Conservation (phyloP, 2,329 filamentous ascomycete genomes). For the Fusarium papillatum region DNA sequence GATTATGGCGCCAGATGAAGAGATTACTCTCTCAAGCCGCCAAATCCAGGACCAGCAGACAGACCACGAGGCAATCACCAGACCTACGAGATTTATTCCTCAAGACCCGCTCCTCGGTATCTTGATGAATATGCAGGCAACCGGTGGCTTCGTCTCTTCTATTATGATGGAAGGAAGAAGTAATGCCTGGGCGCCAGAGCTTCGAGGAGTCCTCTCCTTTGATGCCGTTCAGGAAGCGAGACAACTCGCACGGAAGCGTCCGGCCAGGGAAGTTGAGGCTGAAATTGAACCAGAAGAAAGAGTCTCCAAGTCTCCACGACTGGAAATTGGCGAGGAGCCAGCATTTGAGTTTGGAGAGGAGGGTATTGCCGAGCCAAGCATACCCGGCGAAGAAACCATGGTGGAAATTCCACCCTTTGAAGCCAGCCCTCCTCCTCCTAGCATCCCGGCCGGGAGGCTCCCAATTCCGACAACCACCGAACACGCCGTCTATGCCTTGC, state of each 20-base stretch:
- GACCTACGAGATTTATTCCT: constrained; percentile 85
- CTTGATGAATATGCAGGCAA: constrained; percentile 92
- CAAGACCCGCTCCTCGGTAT: constrained; percentile 89
- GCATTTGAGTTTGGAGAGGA: constrained; percentile 62
- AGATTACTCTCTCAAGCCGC: constrained; percentile 81
- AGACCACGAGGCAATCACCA: constrained; percentile 89
- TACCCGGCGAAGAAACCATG: constrained; percentile 72
- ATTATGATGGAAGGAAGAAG: constrained; percentile 86
- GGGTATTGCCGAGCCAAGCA: constrained; percentile 64
- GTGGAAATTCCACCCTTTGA: constrained; percentile 81
- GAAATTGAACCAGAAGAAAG: constrained; percentile 79
- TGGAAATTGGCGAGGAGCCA: constrained; percentile 78
- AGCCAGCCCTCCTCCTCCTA: constrained; percentile 80
- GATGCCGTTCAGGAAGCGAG: constrained; percentile 82
- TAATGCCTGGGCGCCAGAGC: constrained; percentile 89
- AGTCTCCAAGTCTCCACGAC: constrained; percentile 76
- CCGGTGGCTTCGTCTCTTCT: constrained; percentile 90
- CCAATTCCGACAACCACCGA: constrained; percentile 94
- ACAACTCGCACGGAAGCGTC: constrained; percentile 94
- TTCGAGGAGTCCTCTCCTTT: constrained; percentile 90
- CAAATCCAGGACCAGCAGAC: constrained; percentile 90
- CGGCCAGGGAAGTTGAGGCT: constrained; percentile 86
- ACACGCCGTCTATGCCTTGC: constrained; percentile 94
- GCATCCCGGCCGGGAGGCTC: constrained; percentile 86
- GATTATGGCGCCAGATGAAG: constrained; percentile 82